Conservation (phyloP, 768 basidiomycete species). For the Tylopilus balloui region DNA sequence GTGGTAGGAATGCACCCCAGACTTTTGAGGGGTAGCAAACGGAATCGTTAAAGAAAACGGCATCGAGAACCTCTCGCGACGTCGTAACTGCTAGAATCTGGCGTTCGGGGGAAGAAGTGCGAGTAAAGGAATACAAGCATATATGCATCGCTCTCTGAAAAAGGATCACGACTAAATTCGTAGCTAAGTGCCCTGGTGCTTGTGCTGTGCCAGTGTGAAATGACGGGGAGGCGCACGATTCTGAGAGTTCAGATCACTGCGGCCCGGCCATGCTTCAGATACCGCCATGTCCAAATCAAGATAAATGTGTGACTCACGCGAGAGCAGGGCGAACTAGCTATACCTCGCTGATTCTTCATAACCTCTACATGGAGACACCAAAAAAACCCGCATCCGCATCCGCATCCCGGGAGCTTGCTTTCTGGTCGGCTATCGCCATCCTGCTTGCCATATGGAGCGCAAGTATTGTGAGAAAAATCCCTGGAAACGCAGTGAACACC, state of each 20-base stretch:
- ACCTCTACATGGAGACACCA: conserved; percentile 11
- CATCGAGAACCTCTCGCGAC: conserved; percentile 4
- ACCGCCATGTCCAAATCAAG: neutral
- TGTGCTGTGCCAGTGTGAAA: conserved; percentile 6
- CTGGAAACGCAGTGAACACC: neutral
- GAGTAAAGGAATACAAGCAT: neutral
- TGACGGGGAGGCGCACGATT: neutral
- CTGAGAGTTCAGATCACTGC: conserved; percentile 2
- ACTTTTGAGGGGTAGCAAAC: neutral
- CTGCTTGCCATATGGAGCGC: conserved; percentile 22
- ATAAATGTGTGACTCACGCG: conserved; percentile 1
- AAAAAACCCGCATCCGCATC: conserved; percentile 1
- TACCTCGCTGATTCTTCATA: neutral
- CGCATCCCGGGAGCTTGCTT: conserved; percentile 15
- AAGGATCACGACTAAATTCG: neutral
- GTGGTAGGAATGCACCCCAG: conserved; percentile 8
- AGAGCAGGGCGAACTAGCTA: neutral
- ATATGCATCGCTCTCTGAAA: conserved; percentile 4
- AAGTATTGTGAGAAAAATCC: conserved; percentile 1
- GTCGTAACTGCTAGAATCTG: neutral
- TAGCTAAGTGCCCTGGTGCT: neutral
- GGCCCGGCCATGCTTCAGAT: neutral
- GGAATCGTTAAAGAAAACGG: neutral
- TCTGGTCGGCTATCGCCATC: conserved; percentile 19
- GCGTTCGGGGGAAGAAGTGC: neutral